Evolutionary conservation across 306 rosid genomes (phyloP), one percentile per base, ranked within the genome.

Genomic region (Fragaria iinumae): DNA sequence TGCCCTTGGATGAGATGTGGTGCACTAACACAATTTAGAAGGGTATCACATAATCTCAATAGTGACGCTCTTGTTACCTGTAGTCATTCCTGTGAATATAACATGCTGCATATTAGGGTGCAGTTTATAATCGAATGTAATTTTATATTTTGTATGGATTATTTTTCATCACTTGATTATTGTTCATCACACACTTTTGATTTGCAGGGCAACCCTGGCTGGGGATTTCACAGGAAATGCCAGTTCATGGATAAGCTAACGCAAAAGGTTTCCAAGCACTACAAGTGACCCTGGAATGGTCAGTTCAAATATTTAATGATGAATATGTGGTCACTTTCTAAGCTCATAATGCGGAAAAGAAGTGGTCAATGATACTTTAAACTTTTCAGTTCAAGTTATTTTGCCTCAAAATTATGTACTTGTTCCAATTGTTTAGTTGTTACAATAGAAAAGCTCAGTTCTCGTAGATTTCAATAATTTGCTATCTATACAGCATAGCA

Each of bases 181-280:
- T 32, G 34, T 32, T 29, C 32, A 32, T 32, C 4, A 43, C 39
- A 13, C 49, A 21, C 8, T 74, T 9, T 65, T 60, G 29, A 44
- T 80, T 64, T 85, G 88, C 90, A 93, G 98, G 92, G 96, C 87
- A 95, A 95, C 83, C 92, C 97, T 38, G 92, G 97, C 18, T 92
- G 98, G 97, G 96, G 93, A 83, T 92, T 88, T 80, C 88, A 90
- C 88, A 87, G 76, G 90, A 94, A 92, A 84, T 92, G 92, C 77
- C 93, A 89, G 80, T 89, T 90, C 89, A 92, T 94, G 97, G 95
- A 94, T 72, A 90, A 89, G 81, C 87, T 94, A 21, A 94, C 88
- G 65, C 20, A 75, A 75, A 86, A 86, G 80, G 89, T 89, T 76
- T 89, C 95, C 67, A 87, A 88, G 84, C 95, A 82, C 57, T 85